phyloP scores from a whole-genome alignment of 2,329 filamentous ascomycete genomes.

The Venturia asperata region DNA sequence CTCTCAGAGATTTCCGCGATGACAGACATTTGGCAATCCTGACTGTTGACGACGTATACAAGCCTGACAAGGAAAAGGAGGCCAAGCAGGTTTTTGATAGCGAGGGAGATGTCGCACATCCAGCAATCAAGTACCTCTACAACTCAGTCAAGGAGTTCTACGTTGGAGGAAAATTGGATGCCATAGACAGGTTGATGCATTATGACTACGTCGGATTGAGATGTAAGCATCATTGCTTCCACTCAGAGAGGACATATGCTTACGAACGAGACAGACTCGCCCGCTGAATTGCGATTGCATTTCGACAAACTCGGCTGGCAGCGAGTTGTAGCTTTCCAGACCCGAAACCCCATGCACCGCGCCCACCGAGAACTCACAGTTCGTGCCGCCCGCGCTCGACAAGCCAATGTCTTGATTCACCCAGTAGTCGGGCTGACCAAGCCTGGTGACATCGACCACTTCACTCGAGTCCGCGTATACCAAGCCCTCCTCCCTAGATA shows the following conservation, averaged over 20 bases:
- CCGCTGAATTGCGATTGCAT: slow-evolving; percentile 87
- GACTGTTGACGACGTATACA: slow-evolving; percentile 92
- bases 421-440: slow-evolving; percentile 97
- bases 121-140: slow-evolving; percentile 85
- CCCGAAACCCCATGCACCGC: slow-evolving; percentile 97
- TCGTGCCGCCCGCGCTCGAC: slow-evolving; percentile 86
- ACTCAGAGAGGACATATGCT: background rate
- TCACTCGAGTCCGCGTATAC: slow-evolving; percentile 97
- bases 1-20: slow-evolving; percentile 90
- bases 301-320: slow-evolving; percentile 99
- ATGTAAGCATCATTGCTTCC: slow-evolving; percentile 51
- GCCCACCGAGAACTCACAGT: slow-evolving; percentile 97
- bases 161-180: slow-evolving; percentile 91
- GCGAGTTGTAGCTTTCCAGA: slow-evolving; percentile 97
- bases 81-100: slow-evolving; percentile 84
- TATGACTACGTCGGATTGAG: slow-evolving; percentile 97
- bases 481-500: slow-evolving; percentile 93
- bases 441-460: slow-evolving; percentile 98
- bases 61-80: slow-evolving; percentile 88
- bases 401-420: slow-evolving; percentile 98
- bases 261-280: slow-evolving; percentile 57
- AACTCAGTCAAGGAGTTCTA: slow-evolving; percentile 78
- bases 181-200: slow-evolving; percentile 90
- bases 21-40: slow-evolving; percentile 94
- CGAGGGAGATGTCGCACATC: slow-evolving; percentile 80